phyloP scores from a whole-genome alignment of 2,329 filamentous ascomycete genomes.

The Pseudopithomyces maydicus region DNA sequence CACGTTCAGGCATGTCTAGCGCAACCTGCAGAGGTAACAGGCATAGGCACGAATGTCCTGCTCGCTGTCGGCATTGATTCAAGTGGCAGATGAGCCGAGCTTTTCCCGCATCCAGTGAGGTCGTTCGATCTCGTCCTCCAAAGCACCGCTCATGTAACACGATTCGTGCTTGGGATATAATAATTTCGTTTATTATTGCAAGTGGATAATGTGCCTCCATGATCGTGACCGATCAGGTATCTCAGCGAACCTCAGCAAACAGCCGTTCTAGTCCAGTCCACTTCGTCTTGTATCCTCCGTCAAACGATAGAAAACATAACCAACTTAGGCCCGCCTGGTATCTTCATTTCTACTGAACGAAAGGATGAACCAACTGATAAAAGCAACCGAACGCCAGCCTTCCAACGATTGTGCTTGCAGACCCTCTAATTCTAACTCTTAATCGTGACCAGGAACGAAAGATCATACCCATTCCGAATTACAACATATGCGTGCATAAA shows the following conservation, averaged over 20 bases:
- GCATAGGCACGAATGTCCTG: background rate
- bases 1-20: background rate
- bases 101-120: background rate
- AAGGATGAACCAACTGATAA: background rate
- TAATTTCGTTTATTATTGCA: background rate
- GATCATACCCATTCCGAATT: background rate
- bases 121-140: too few relatives aligned
- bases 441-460: background rate
- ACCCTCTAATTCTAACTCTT: slow-evolving; percentile 6
- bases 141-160: background rate
- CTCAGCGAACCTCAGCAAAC: background rate
- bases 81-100: too few relatives aligned
- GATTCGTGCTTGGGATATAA: background rate
- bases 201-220: background rate
- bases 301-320: background rate
- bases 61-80: background rate
- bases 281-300: background rate
- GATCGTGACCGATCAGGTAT: background rate
- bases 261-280: background rate
- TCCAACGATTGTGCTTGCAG: background rate
- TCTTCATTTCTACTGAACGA: background rate
- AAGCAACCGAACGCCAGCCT: slow-evolving; percentile 2
- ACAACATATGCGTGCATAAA: background rate
- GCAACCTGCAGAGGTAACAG: background rate
- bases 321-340: background rate